A percentile compares a stretch with the other conserved stretches of the same genome.
Conservation (phyloP, 106 monocot genomes). For the Dioscorea alata region DNA sequence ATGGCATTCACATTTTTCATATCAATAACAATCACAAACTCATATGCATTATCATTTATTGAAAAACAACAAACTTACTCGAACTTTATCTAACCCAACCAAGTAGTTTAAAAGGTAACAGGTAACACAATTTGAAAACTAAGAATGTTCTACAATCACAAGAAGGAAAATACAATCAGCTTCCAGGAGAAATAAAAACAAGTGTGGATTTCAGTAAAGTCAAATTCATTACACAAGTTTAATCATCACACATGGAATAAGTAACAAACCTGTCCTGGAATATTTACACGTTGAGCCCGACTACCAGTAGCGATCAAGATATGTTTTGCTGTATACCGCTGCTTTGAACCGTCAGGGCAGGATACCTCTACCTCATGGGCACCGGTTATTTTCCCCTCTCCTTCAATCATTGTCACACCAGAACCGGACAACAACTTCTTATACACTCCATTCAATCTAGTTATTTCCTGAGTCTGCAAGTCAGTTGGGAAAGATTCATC, state of each 20-base stretch:
- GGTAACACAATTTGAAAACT: too few species aligned
- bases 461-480: slow-evolving; percentile 84
- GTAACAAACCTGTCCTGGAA: slow-evolving; percentile 77
- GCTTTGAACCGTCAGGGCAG: slow-evolving; percentile 63
- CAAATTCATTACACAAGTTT: not conserved
- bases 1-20: too few species aligned
- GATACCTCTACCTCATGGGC: slow-evolving; percentile 74
- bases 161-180: too few species aligned
- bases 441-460: slow-evolving; percentile 90
- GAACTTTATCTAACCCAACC: too few species aligned
- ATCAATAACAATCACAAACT: too few species aligned
- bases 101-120: too few species aligned
- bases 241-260: not conserved
- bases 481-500: not conserved
- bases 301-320: slow-evolving; percentile 97
- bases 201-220: too few species aligned
- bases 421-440: slow-evolving; percentile 71
- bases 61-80: too few species aligned
- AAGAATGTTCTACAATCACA: too few species aligned
- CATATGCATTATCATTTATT: too few species aligned
- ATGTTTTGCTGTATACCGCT: slow-evolving; percentile 74
- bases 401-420: slow-evolving; percentile 91
- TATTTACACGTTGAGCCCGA: slow-evolving; percentile 71
- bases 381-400: slow-evolving; percentile 78
- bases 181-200: too few species aligned